Evolutionary conservation across 1,284 basidiomycete genomes (phyloP), one percentile per base, ranked within the genome.

Genomic region (Baeospora myosura): DNA sequence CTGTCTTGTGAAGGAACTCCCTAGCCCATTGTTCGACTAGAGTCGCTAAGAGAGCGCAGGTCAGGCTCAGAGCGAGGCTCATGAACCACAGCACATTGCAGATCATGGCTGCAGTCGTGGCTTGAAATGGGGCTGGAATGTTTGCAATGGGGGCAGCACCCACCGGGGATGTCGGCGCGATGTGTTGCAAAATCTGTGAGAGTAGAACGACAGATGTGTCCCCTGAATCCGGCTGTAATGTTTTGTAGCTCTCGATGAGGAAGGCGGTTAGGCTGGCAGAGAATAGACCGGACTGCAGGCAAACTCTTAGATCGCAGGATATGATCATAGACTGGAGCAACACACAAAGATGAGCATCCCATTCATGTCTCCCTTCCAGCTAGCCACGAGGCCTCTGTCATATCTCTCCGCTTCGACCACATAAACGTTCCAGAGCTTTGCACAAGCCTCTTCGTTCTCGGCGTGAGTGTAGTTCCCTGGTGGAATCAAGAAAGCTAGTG

Each of bases 331-430:
- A 10, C 3, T 4, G 16, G 39, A 41, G n/a, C n/a, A 48, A 49
- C 62, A n/a, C 47, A 66, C 69, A 48, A 72, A 70, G 29, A 71
- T 68, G 2, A 71, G 56, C 29, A 69, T 63, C 3, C 62, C 61
- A 44, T 69, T 65, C 61, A 71, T 66, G 31, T 66, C 65, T 5
- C 62, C 59, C 48, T 66, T 66, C 67, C 67, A 71, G 34, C 60
- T 60, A 45, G 63, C 58, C 6, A 58, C 58, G 14, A 63, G 52
- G 10, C 52, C 46, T 40, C 47, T 55, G 42, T 64, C 58, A 37
- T 58, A 53, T 42, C 59, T 61, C 32, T 64, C 60, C 3, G 62
- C 61, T 41, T 60, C 54, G 17, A 54, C 55, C 29, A 66, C 48
- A 49, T 65, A 68, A 0, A 61, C 51, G 5, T 57, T 58, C 66